Conservation (phyloP, 2,329 filamentous ascomycete genomes). For the Fusarium poae region DNA sequence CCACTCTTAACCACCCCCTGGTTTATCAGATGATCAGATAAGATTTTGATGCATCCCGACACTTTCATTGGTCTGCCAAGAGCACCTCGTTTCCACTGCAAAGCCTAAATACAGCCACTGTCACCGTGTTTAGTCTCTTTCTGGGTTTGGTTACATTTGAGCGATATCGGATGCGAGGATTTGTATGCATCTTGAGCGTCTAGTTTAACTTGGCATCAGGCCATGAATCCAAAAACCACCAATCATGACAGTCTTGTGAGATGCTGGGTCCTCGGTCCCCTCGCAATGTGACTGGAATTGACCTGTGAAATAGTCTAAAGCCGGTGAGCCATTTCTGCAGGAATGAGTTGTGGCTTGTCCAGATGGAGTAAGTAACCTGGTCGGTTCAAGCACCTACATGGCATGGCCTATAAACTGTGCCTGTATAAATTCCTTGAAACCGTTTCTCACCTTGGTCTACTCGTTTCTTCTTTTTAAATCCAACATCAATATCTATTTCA, state of each 20-base stretch:
- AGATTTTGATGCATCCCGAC: conserved; percentile 39
- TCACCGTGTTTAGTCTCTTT: background rate
- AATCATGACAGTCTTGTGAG: background rate
- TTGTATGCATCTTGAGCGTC: background rate
- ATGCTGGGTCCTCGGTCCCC: background rate
- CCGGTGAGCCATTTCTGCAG: background rate
- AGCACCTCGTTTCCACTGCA: background rate
- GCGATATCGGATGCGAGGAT: conserved; percentile 28
- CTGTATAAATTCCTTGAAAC: background rate
- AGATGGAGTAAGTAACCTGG: background rate
- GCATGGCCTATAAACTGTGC: background rate
- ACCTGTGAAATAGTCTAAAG: background rate
- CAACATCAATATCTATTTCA: background rate
- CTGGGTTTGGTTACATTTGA: background rate
- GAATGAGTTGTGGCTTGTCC: conserved; percentile 1
- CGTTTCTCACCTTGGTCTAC: background rate
- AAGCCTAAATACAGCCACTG: background rate
- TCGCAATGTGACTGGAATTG: background rate
- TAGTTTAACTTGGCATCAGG: conserved; percentile 36
- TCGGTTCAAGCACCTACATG: background rate
- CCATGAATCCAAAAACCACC: background rate
- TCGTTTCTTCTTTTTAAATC: accelerated
- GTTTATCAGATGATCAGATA: conserved; percentile 50
- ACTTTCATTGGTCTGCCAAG: conserved; percentile 8
- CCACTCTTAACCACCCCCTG: background rate